phyloP scores from a whole-genome alignment of 2,329 filamentous ascomycete species.

The Pyrenophora tritici-repentis region DNA sequence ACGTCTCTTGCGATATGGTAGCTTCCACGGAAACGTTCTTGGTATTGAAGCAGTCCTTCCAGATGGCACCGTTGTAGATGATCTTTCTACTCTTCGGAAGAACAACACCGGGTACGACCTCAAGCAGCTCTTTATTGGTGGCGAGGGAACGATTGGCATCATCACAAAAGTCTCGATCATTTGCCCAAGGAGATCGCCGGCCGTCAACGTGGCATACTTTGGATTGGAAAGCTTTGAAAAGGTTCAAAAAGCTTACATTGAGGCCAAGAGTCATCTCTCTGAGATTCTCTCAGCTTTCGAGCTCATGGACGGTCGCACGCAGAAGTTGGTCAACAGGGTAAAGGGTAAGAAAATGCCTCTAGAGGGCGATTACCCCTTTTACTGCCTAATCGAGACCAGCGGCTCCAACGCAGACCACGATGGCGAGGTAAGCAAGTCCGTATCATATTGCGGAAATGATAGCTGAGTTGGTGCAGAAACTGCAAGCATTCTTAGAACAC shows the following conservation, averaged over 20 bases:
- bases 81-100: constrained; percentile 86
- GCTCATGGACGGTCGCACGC: constrained; percentile 87
- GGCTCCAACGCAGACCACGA: constrained; percentile 95
- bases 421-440: constrained; percentile 55
- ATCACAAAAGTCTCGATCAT: constrained; percentile 89
- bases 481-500: constrained; percentile 86
- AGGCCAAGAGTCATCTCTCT: constrained; percentile 86
- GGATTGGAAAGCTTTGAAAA: constrained; percentile 89
- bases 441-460: too few relatives aligned
- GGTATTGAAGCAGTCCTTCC: constrained; percentile 93
- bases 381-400: constrained; percentile 95
- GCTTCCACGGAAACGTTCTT: constrained; percentile 88
- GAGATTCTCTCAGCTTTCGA: constrained; percentile 98
- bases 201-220: constrained; percentile 94
- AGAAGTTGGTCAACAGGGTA: constrained; percentile 65
- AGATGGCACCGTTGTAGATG: constrained; percentile 88
- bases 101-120: constrained; percentile 99
- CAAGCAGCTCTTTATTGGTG: constrained; percentile 95
- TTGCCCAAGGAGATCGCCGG: constrained; percentile 83
- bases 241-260: constrained; percentile 81
- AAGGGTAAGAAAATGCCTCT: constrained; percentile 80
- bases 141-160: constrained; percentile 92
- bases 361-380: constrained; percentile 86
- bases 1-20: constrained; percentile 87
- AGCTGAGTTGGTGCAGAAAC: constrained; percentile 62